Conservation (phyloP, 2,329 filamentous ascomycete species). For the Colletotrichum sp. region DNA sequence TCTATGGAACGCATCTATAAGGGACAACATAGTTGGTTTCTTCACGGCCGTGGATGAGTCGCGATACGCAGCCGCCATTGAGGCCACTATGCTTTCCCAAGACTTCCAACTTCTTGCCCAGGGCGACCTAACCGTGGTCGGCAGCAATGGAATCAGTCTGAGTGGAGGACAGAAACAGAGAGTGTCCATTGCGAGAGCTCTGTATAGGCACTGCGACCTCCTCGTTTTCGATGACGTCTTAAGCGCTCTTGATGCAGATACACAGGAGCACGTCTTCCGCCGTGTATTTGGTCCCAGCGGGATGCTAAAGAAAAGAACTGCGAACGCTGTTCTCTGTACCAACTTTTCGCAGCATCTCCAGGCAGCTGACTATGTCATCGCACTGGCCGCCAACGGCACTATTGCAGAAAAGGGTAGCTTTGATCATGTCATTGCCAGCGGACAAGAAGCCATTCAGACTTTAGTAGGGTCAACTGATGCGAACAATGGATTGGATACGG, state of each 20-base stretch:
- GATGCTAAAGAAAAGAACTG: background rate
- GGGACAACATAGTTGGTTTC: constrained; percentile 42
- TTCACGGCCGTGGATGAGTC: constrained; percentile 31
- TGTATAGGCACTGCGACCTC: constrained; percentile 32
- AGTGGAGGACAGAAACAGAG: constrained; percentile 42
- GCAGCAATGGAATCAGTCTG: constrained; percentile 43
- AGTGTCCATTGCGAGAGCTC: constrained; percentile 31
- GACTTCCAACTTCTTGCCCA: constrained; percentile 35
- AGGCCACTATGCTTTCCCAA: constrained; percentile 32
- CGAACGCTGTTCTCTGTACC: background rate
- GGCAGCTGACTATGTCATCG: constrained; percentile 38
- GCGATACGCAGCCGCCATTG: constrained; percentile 36
- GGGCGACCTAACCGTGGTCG: constrained; percentile 41
- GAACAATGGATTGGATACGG: no score
- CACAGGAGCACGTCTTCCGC: constrained; percentile 33
- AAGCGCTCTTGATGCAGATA: constrained; percentile 36
- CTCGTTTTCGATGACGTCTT: constrained; percentile 39
- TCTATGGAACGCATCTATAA: constrained; percentile 37
- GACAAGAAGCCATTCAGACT: constrained; percentile 38
- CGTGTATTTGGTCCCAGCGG: constrained; percentile 31
- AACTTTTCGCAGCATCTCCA: background rate
- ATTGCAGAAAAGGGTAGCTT: constrained; percentile 46
- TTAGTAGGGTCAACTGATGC: constrained; percentile 23
- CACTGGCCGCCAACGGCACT: constrained; percentile 39
- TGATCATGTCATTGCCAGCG: constrained; percentile 34